Evolutionary conservation across 352 stramenopile genomes (phyloP).

Genomic region (Phytophthora chlamydospora): DNA sequence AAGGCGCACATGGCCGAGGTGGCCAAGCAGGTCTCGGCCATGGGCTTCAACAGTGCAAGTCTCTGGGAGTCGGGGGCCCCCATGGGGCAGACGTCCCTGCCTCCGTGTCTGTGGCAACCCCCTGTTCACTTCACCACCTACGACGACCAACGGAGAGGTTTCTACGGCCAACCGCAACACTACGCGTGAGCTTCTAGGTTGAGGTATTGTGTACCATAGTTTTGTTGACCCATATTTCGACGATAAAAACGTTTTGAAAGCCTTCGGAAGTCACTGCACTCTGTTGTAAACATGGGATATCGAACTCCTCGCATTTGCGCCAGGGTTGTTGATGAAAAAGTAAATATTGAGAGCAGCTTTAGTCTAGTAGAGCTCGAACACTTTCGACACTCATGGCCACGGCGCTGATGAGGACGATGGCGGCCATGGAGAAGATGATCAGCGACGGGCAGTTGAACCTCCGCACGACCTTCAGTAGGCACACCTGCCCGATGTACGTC

Average conservation of each 20-base stretch:
- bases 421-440: conserved; percentile 71
- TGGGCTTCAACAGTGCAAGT: conserved; percentile 17
- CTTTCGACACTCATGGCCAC: conserved; percentile 62
- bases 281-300: no score
- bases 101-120: conserved; percentile 20
- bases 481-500: conserved; percentile 65
- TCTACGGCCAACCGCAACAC: conserved; percentile 18
- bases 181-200: not conserved
- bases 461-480: conserved; percentile 52
- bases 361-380: conserved; percentile 13
- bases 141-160: conserved; percentile 5
- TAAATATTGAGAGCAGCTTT: no score
- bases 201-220: no score
- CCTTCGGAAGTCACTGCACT: no score
- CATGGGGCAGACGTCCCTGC: conserved; percentile 17
- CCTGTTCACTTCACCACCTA: not conserved
- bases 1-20: conserved; percentile 1
- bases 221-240: no score
- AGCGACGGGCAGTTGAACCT: conserved; percentile 71
- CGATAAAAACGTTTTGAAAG: no score
- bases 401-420: conserved; percentile 57
- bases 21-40: conserved; percentile 8
- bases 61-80: conserved; percentile 24
- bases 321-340: no score
- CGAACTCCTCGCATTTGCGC: no score